Base-by-base conservation (phyloP, 441 rosid genomes). In the Viola pubescens region DNA sequence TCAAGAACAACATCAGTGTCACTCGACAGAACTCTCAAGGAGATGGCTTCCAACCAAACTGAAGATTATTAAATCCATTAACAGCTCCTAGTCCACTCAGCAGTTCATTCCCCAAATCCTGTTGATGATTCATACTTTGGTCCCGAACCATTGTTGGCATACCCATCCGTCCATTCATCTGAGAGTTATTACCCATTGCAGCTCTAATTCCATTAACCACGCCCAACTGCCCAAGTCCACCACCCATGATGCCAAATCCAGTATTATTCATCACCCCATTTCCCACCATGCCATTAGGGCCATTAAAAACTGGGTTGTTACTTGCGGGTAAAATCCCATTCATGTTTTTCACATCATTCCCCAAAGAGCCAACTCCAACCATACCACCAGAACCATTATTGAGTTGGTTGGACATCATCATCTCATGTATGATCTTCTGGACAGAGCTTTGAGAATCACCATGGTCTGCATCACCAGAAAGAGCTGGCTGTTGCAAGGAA, bases 1-100 rank as follows among this genome's bases (percentile, higher is more conserved):
- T 58, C 73, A 57, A 66, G 41, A 37, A 56, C 42, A 43, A 59
- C 60, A 68, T 59, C 75, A 51, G 49, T 49, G 40, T 40, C 9
- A 49, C 41, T 50, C 2, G 39, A 12, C 26, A 59, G 41, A 26
- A 47, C 57, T 46, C 52, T 82, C 73, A 86, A 6, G 89, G 83
- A 46, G 88, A 74, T 41, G 79, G 79, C 68, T 81, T 87, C 96
- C 97, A 94, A 69, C 90, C 96, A 71, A 80, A 84, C 55, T 79
- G 97, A 63, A 81, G 76, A 84, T 90, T 90, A 79, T 58, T 82
- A 66, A 75, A 90, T 73, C 91, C 88, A 38, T 82, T 88, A 56
- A 71, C 87, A n/a, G 95, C 86, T 73, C 96, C 97, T 59, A 87
- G 49, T 19, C 91, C 95, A 59, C 62, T 69, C 4, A 88, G 85